Evolutionary conservation across 176 grass and related monocot species (phyloP).

Genomic region (Aechmea fasciata): DNA sequence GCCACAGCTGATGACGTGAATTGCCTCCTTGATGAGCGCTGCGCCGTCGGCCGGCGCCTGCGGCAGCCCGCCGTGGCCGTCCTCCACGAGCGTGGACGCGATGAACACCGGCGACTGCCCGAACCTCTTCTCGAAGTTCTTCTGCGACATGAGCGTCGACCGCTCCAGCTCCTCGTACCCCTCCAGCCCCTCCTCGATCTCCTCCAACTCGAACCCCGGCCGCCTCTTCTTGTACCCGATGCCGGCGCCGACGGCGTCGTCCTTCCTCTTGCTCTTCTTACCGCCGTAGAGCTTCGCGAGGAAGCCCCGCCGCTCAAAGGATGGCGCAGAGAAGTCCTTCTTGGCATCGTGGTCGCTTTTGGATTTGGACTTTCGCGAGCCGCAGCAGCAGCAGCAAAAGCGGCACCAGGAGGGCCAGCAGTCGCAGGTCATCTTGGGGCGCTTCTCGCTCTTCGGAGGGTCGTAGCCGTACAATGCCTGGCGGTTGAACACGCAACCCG

Average conservation of each 20-base stretch:
- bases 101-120: slow-evolving; percentile 96
- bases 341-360: slow-evolving; percentile 33
- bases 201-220: slow-evolving; percentile 75
- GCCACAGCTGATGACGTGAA: slow-evolving; percentile 92
- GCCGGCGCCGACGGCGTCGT: slow-evolving; percentile 30
- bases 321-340: neutral
- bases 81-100: slow-evolving; percentile 85
- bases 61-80: slow-evolving; percentile 58
- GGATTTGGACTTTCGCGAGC: slow-evolving; percentile 33
- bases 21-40: slow-evolving; percentile 74
- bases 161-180: slow-evolving; percentile 87
- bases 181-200: slow-evolving; percentile 92
- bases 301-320: slow-evolving; percentile 23
- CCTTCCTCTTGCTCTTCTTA: slow-evolving; percentile 70
- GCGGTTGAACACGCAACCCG: slow-evolving; percentile 72
- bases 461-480: slow-evolving; percentile 91
- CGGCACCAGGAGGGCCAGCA: slow-evolving; percentile 97
- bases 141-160: slow-evolving; percentile 94
- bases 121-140: slow-evolving; percentile 93
- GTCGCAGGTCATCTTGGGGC: slow-evolving; percentile 95
- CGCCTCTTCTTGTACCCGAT: slow-evolving; percentile 55
- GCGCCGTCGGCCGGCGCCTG: slow-evolving; percentile 47
- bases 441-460: slow-evolving; percentile 64
- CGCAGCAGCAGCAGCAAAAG: slow-evolving; percentile 70
- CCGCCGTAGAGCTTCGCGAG: slow-evolving; percentile 31